phyloP scores from a whole-genome alignment of 2,329 filamentous ascomycete genomes.

The Karstenula rhodostoma region DNA sequence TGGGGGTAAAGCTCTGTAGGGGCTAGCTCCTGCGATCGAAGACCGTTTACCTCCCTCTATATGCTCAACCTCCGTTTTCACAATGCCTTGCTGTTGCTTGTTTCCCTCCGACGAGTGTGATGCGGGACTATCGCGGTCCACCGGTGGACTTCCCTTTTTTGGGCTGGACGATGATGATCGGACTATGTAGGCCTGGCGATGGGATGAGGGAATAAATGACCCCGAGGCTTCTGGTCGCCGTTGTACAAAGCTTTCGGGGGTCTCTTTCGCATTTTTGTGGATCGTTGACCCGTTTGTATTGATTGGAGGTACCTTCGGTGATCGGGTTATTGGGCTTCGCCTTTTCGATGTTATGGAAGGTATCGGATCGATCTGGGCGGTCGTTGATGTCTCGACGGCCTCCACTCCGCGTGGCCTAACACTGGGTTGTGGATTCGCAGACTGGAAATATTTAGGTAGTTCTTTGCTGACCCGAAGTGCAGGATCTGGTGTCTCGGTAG shows the following conservation, averaged over 20 bases:
- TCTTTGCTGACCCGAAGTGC: background rate
- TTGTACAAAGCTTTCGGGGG: background rate
- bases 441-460: background rate
- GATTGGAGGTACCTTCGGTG: background rate
- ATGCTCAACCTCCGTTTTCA: background rate
- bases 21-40: background rate
- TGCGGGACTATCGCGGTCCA: background rate
- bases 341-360: background rate
- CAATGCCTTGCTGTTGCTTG: background rate
- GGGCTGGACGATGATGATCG: background rate
- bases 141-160: background rate
- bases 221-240: conserved; percentile 1
- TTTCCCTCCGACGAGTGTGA: background rate
- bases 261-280: conserved; percentile 3
- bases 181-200: background rate
- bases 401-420: too few relatives aligned
- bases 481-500: too few relatives aligned
- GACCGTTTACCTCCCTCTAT: background rate
- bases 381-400: too few relatives aligned
- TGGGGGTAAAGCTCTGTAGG: conserved; percentile 10
- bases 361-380: background rate
- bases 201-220: background rate
- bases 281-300: conserved; percentile 9
- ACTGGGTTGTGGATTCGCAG: too few relatives aligned
- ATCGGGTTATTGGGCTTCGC: background rate